Evolutionary conservation across 1,284 basidiomycete genomes (phyloP).

Genomic region (Thecaphora frezii): DNA sequence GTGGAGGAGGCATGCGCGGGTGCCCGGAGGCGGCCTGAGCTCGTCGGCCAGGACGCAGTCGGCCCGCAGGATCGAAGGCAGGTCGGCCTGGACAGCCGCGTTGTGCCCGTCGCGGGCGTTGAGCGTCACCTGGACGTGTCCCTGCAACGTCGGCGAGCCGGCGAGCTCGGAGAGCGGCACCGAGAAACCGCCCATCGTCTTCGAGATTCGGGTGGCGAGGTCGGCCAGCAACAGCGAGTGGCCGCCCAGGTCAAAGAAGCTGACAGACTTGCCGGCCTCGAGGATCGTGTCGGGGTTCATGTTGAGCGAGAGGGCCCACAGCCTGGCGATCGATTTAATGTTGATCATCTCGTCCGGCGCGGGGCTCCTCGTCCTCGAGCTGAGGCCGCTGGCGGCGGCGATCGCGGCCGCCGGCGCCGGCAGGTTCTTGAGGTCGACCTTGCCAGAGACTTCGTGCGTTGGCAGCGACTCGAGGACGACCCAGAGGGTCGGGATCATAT

Average conservation of each 20-base stretch:
- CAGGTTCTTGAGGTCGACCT: slow-evolving; percentile 53
- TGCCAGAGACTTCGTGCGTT: slow-evolving; percentile 56
- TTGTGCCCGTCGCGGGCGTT: slow-evolving; percentile 55
- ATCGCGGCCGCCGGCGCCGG: slow-evolving; percentile 42
- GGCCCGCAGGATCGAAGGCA: slow-evolving; percentile 52
- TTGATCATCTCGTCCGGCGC: slow-evolving; percentile 40
- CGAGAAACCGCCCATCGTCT: slow-evolving; percentile 49
- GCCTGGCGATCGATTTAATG: slow-evolving; percentile 41
- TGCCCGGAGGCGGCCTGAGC: slow-evolving; percentile 39
- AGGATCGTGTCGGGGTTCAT: slow-evolving; percentile 39
- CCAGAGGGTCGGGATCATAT: slow-evolving; percentile 58
- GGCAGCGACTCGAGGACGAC: slow-evolving; percentile 50
- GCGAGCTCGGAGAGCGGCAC: slow-evolving; percentile 52
- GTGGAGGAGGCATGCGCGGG: slow-evolving; percentile 24
- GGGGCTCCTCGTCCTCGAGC: slow-evolving; percentile 27
- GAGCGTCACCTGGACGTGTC: slow-evolving; percentile 44
- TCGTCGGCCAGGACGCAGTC: slow-evolving; percentile 47
- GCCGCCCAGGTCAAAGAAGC: slow-evolving; percentile 58
- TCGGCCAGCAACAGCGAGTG: slow-evolving; percentile 55
- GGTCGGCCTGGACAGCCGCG: slow-evolving; percentile 53
- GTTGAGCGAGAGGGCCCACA: slow-evolving; percentile 55
- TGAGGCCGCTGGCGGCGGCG: slow-evolving; percentile 32
- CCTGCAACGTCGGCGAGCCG: slow-evolving; percentile 46
- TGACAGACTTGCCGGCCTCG: slow-evolving; percentile 30
- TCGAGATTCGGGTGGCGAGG: slow-evolving; percentile 50